Evolutionary conservation across 2,329 filamentous ascomycete species (phyloP), one percentile per base, ranked within the genome.

Genomic region (Ophiostoma angusticollis): DNA sequence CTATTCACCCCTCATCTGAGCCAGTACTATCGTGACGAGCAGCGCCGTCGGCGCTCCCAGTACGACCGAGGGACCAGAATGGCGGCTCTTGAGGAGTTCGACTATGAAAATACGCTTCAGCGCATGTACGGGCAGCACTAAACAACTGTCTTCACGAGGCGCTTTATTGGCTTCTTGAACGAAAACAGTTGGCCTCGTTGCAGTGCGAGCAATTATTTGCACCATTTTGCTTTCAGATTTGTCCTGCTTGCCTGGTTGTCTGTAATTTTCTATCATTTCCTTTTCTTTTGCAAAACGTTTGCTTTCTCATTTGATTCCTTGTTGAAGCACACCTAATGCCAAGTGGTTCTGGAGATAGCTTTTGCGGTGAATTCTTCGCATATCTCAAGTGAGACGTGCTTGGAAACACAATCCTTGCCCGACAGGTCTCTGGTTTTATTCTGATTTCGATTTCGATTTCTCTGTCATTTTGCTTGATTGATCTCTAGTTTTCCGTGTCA

Each of bases 41-140:
- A 86, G 54, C 78, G 82, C 45, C 78, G 79, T 35, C 76, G 81
- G 40, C 74, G 76, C 37, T 87, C 82, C 17, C 79, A 84, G 51
- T 93, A 75, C 50, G 85, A 93, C 50, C 80, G 84, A 45, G 85
- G 85, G 21, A 91, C 82, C 21, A 72, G 76, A 41, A 70, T 82
- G 45, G 79, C 80, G 16, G 78, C 74, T 16, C 60, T 78, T 11
- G 78, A 82, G 52, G 73, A 80, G 51, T 71, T 64, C 41, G 69
- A 72, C 45, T 69, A 66, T 39, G 68, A 72, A 36, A 51, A 57
- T 9, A 50, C 61, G 4, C 49, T 66, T 28, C 62, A 63, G 45
- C 57, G 52, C 11, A 46, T 51, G 40, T 53, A 55, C 37, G 17
- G 42, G 6, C 44, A 41, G 13, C 48, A 55, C 37, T 56, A 37